Conservation (phyloP, 2,329 filamentous ascomycete genomes). For the Alternaria tenuissima region DNA sequence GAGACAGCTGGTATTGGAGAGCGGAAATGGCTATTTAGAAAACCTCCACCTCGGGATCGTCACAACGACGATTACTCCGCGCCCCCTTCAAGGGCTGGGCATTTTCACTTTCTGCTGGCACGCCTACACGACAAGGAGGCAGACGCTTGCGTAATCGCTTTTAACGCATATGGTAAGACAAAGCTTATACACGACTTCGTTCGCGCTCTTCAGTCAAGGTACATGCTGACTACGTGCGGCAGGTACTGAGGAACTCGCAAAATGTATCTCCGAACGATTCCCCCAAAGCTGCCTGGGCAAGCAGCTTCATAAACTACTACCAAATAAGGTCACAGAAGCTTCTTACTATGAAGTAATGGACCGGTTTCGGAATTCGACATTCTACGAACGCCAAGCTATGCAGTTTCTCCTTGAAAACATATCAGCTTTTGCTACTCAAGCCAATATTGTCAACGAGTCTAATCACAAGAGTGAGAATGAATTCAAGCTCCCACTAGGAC, state of each 20-base stretch:
- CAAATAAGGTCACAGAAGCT: too few species aligned
- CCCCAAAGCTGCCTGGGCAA: background rate
- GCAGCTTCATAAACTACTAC: too few species aligned
- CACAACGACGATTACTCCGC: too few species aligned
- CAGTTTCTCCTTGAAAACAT: too few species aligned
- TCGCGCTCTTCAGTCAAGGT: background rate
- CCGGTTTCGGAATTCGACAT: too few species aligned
- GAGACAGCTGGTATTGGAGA: fast-evolving
- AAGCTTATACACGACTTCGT: background rate
- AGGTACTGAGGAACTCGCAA: background rate
- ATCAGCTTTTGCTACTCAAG: too few species aligned
- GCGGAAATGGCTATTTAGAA: background rate
- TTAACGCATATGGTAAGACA: background rate
- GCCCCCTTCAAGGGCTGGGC: background rate
- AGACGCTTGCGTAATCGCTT: background rate
- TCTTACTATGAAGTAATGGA: too few species aligned
- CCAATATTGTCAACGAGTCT: too few species aligned
- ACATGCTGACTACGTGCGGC: background rate
- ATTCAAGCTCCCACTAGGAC: too few species aligned
- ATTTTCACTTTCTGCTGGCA: background rate
- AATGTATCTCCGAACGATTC: background rate
- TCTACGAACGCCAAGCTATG: too few species aligned
- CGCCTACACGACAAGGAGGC: background rate
- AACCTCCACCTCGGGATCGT: too few species aligned
- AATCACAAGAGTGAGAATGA: too few species aligned